Evolutionary conservation across 306 rosid species (phyloP).

Genomic region (Ormosia emarginata): DNA sequence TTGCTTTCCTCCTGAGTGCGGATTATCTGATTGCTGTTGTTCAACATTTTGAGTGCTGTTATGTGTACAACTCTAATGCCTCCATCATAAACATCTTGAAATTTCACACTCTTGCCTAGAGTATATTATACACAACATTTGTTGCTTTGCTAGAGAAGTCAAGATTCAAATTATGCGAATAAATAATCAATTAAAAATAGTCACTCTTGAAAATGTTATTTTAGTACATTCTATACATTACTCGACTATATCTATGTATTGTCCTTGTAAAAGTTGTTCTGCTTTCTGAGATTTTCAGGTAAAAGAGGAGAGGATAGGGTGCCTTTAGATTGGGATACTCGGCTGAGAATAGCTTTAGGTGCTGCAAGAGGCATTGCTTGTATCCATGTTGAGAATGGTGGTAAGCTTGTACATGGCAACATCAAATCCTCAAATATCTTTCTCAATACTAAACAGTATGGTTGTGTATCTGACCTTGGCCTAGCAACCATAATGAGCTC

Average conservation of each 20-base stretch:
- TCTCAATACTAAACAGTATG: conserved; percentile 53
- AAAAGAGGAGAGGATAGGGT: conserved; percentile 71
- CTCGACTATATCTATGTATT: background rate
- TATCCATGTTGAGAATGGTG: conserved; percentile 59
- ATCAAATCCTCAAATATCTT: conserved; percentile 81
- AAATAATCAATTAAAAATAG: background rate
- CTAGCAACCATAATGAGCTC: conserved; percentile 72
- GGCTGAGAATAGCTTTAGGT: conserved; percentile 77
- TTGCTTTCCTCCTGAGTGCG: background rate
- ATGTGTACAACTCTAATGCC: background rate
- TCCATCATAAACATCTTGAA: background rate
- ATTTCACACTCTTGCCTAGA: background rate
- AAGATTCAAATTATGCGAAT: background rate
- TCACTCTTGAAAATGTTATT: background rate
- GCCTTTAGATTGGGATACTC: conserved; percentile 80
- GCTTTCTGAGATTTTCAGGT: conserved; percentile 42
- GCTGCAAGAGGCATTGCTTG: conserved; percentile 82
- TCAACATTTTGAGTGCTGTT: background rate
- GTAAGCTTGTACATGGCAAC: conserved; percentile 86
- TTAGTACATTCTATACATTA: background rate
- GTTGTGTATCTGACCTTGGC: conserved; percentile 83
- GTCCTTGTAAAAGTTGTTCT: background rate
- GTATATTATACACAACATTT: background rate
- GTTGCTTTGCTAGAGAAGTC: background rate
- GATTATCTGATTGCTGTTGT: background rate